Evolutionary conservation across 2,329 filamentous ascomycete species (phyloP), one percentile per base, ranked within the genome.

Genomic region (Clarireedia homoeocarpa): DNA sequence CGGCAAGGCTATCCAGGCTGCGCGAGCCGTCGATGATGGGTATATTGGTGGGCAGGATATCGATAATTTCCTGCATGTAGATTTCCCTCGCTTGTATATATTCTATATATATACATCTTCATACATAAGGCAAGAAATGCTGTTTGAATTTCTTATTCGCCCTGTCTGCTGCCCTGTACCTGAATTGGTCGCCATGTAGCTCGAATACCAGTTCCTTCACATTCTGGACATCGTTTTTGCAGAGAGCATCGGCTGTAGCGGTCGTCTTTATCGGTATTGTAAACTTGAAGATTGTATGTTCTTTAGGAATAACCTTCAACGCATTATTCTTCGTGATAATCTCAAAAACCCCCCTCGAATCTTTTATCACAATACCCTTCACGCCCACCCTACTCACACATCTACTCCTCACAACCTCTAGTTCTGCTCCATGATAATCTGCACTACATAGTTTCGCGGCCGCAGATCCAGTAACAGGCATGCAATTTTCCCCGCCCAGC

Each of bases 131-230:
- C 60, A 91, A 76, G 66, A 89, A 90, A 69, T 92, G 91, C 68
- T 82, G 78, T 73, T 94, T 96, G 73, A 95, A 95, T 74, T 96
- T 97, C 73, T 84, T 90, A 65, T 88, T 95, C 49, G 91, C 89
- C 23, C 94, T 77, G 69, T 97, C 92, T 15, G 87, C 84, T 2
- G 92, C 85, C 10, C 91, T 80, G 62, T 85, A 83, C 76, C 90
- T 83, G 67, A 97, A 91, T 68, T 95, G 89, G 64, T 90, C 87
- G 2, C 94, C 94, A 61, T 92, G 81, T 1, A 97, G 75, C 70
- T 97, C 92, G 65, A 96, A 94, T 0, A 85, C 78, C 66, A 96
- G 76, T 17, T 74, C 73, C 59, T 73, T 75, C 23, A 46, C 42
- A 6, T 38, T 34, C 10, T 56, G 7, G 38, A 5, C 23, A 3